Conservation (phyloP, 768 basidiomycete species). For the Suillus ampliporus region DNA sequence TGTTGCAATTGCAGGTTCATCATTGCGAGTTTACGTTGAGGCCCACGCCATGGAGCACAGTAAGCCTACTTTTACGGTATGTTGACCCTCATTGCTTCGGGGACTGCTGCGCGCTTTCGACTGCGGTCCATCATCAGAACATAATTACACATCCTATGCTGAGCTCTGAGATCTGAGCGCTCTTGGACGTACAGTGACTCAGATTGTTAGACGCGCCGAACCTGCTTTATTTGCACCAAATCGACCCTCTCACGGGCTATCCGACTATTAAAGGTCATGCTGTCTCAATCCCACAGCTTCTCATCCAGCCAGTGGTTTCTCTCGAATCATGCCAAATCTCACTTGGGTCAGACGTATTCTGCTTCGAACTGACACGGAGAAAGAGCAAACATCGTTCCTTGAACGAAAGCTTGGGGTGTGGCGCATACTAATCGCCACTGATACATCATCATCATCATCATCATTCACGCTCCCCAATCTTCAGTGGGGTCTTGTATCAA, state of each 20-base stretch:
- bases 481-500: slow-evolving; percentile 11
- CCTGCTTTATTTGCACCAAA: too few species aligned
- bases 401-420: slow-evolving; percentile 30
- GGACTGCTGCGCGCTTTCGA: too few species aligned
- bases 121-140: neutral
- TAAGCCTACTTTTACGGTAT: too few species aligned
- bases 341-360: neutral
- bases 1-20: too few species aligned
- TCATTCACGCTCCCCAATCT: slow-evolving; percentile 13
- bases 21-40: too few species aligned
- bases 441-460: slow-evolving; percentile 8
- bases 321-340: neutral
- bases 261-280: neutral
- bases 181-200: neutral
- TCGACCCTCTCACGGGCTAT: neutral
- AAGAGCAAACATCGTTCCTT: neutral
- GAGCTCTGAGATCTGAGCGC: too few species aligned
- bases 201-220: too few species aligned
- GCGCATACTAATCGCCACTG: slow-evolving; percentile 27
- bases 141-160: too few species aligned
- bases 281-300: neutral
- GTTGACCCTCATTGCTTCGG: too few species aligned
- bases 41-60: too few species aligned
- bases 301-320: neutral
- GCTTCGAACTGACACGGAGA: slow-evolving; percentile 4